Evolutionary conservation across 83 land plant genomes (phyloP).

Genomic region (Larix sibirica): DNA sequence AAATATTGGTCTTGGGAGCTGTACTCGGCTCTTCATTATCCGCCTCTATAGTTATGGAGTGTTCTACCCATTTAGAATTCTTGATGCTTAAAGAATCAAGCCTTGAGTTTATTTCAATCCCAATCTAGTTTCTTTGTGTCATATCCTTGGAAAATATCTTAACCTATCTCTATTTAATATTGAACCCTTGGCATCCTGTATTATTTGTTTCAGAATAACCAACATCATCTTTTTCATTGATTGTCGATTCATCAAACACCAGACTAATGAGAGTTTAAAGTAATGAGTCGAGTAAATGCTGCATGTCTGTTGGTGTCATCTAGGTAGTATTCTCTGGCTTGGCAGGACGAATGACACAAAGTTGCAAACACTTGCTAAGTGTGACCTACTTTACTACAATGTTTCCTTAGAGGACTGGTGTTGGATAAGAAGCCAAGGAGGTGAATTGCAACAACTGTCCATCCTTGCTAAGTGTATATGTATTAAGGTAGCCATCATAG

Average conservation of each 20-base stretch:
- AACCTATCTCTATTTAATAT: neutral
- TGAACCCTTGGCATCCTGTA: neutral
- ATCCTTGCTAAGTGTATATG: too few relatives aligned
- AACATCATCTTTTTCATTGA: conserved; percentile 3
- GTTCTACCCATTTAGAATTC: conserved; percentile 13
- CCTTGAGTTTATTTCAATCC: conserved; percentile 44
- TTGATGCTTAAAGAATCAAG: conserved; percentile 48
- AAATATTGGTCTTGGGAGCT: conserved; percentile 6
- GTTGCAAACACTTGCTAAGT: too few relatives aligned
- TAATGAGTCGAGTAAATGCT: too few relatives aligned
- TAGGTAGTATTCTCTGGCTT: too few relatives aligned
- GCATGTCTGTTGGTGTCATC: too few relatives aligned
- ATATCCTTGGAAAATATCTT: neutral
- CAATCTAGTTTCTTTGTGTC: conserved; percentile 31
- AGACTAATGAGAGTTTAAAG: neutral
- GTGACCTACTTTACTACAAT: too few relatives aligned
- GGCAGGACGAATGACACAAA: too few relatives aligned
- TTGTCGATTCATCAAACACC: conserved; percentile 21
- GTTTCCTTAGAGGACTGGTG: too few relatives aligned
- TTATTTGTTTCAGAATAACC: neutral
- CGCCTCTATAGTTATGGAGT: neutral
- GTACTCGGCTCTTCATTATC: neutral
- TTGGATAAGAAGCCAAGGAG: too few relatives aligned
- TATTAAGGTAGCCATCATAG: too few relatives aligned
- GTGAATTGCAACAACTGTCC: too few relatives aligned